A percentile compares a stretch with the other conserved stretches of the same genome.
Conservation (phyloP, 2,329 filamentous ascomycete genomes). For the Harringtonia lauricola region DNA sequence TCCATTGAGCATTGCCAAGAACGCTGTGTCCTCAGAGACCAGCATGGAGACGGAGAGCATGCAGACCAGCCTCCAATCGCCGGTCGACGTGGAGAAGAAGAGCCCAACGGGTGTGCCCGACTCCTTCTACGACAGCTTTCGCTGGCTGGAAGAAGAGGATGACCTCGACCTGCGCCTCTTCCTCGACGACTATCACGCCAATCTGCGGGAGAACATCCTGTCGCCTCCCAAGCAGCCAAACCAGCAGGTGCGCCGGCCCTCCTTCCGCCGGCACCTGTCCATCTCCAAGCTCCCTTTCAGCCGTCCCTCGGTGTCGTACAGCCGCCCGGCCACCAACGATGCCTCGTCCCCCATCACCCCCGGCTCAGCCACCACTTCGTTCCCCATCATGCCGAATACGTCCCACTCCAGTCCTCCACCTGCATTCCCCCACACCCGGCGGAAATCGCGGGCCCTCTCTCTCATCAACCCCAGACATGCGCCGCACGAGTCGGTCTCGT, state of each 20-base stretch:
- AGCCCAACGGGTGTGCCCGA: slow-evolving; percentile 28
- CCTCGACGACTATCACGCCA: slow-evolving; percentile 60
- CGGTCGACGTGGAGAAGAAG: not conserved
- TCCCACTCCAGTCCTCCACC: slow-evolving; percentile 12
- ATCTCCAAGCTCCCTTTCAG: slow-evolving; percentile 55
- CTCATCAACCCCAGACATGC: slow-evolving; percentile 38
- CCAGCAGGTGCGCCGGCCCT: slow-evolving; percentile 32
- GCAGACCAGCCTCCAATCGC: not conserved
- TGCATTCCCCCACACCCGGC: slow-evolving; percentile 25
- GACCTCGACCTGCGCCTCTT: slow-evolving; percentile 56
- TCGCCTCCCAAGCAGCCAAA: slow-evolving; percentile 29
- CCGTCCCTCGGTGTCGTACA: slow-evolving; percentile 37
- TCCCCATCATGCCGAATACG: slow-evolving; percentile 12
- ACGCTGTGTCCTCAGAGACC: slow-evolving; percentile 16
- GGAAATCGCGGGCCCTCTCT: slow-evolving; percentile 44
- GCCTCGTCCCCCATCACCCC: slow-evolving; percentile 11
- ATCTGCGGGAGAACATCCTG: slow-evolving; percentile 39
- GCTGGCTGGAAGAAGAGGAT: slow-evolving; percentile 64
- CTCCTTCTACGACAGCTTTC: slow-evolving; percentile 55
- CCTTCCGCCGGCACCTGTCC: slow-evolving; percentile 62
- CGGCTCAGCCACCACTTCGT: slow-evolving; percentile 12
- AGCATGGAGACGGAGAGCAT: slow-evolving; percentile 18
- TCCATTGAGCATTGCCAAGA: slow-evolving; percentile 16
- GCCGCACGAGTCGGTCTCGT: slow-evolving; percentile 32
- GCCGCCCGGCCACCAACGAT: slow-evolving; percentile 35